Percentiles rank a stretch among this genome's conserved stretches.
Conservation (phyloP, 225 moss, liverwort and hornwort species). For the Takakia lepidozioides region DNA sequence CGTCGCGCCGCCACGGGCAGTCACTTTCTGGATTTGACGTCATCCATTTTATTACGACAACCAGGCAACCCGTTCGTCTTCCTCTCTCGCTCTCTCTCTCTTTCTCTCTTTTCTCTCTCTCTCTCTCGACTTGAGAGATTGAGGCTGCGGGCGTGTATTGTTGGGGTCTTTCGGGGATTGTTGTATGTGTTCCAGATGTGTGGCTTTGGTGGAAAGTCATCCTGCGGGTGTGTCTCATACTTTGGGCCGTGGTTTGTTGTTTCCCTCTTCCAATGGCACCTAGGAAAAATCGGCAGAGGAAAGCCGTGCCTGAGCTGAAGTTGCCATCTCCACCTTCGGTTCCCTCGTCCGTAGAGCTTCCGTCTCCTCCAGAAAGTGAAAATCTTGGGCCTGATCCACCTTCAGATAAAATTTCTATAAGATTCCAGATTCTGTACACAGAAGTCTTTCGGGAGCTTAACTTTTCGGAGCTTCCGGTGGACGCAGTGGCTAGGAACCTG, state of each 20-base stretch:
- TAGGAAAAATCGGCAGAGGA: constrained; percentile 5
- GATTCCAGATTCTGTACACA: constrained; percentile 2
- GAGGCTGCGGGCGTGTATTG: neutral
- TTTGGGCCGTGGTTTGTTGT: neutral
- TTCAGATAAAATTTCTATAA: neutral
- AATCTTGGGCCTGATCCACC: no score
- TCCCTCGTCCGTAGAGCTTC: neutral
- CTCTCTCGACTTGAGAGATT: neutral
- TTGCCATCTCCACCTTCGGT: neutral
- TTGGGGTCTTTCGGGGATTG: neutral
- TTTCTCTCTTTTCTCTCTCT: neutral
- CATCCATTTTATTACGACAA: no score
- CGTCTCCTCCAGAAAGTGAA: neutral
- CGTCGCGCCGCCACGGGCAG: no score
- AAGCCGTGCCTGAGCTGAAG: neutral
- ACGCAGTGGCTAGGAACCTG: constrained; percentile 1
- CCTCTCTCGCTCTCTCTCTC: no score
- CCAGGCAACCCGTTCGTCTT: no score
- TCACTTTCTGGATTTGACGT: no score
- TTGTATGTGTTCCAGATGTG: no score
- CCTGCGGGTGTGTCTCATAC: no score
- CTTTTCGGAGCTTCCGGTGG: constrained; percentile 1
- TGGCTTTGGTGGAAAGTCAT: no score
- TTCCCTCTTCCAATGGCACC: constrained; percentile 2
- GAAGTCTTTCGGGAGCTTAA: constrained; percentile 1